Conservation (phyloP, 768 basidiomycete species). For the Macrocybe gigantea region DNA sequence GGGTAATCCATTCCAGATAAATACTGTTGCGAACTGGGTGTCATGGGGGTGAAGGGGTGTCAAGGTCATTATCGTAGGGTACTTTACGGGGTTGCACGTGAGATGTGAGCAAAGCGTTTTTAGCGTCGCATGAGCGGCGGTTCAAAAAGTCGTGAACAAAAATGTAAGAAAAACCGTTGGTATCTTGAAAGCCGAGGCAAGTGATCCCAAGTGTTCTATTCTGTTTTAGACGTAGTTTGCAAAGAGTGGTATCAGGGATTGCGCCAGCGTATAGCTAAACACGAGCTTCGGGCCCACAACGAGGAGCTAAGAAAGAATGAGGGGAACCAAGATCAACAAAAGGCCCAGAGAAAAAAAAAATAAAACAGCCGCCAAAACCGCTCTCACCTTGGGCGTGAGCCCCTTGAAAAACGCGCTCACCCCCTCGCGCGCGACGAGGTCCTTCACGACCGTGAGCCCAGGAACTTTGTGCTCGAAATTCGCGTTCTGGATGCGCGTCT, state of each 20-base stretch:
- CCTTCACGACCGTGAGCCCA: slow-evolving; percentile 77
- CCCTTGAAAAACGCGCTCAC: slow-evolving; percentile 89
- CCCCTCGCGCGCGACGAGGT: slow-evolving; percentile 86
- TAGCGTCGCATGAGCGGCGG: no score
- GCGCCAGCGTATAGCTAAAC: slow-evolving; percentile 96
- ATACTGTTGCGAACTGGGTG: no score
- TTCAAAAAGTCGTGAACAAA: no score
- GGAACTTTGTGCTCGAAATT: slow-evolving; percentile 87
- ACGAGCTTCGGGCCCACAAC: slow-evolving; percentile 97
- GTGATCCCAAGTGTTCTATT: no score
- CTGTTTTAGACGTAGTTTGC: slow-evolving; percentile 64
- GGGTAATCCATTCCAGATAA: no score
- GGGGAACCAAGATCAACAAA: no score
- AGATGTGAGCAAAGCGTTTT: no score
- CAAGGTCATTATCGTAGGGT: no score
- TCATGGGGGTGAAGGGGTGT: no score
- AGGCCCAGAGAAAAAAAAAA: slow-evolving; percentile 16
- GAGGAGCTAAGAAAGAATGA: slow-evolving; percentile 53
- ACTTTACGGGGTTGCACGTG: no score
- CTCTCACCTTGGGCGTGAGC: slow-evolving; percentile 84
- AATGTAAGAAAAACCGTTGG: no score
- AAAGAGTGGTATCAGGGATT: slow-evolving; percentile 91
- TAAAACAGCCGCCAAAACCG: not conserved
- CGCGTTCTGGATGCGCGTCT: slow-evolving; percentile 97
- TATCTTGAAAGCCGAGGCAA: no score